Percentiles rank a stretch among this genome's conserved stretches.
Evolutionary conservation across 345 rosid species (phyloP).

Genomic region (Brassica napus): Da-Ae NC_063451.1:44616001-44616500

Average conservation of each 20-base stretch:
- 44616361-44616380: conserved; percentile 86
- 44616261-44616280: conserved; percentile 77
- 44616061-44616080: conserved; percentile 42
- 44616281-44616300: conserved; percentile 80
- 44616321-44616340: conserved; percentile 32
- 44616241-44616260: conserved; percentile 70
- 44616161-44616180: conserved; percentile 48
- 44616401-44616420: conserved; percentile 69
- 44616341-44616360: conserved; percentile 27
- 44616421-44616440: conserved; percentile 66
- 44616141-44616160: conserved; percentile 94
- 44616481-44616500: conserved; percentile 47
- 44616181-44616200: conserved; percentile 5
- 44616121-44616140: conserved; percentile 59
- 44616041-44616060: conserved; percentile 1
- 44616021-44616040: conserved; percentile 43
- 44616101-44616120: conserved; percentile 59
- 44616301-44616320: conserved; percentile 69
- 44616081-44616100: conserved; percentile 42
- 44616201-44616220: conserved; percentile 24
- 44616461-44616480: conserved; percentile 54
- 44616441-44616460: conserved; percentile 57
- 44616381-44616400: conserved; percentile 61
- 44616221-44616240: conserved; percentile 60
- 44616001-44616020: conserved; percentile 70